These are phyloP conservation scores for Fomitopsis betulina DNA, from an alignment of 1,284 basidiomycete genomes.

Conservation along the genomic window DNA sequence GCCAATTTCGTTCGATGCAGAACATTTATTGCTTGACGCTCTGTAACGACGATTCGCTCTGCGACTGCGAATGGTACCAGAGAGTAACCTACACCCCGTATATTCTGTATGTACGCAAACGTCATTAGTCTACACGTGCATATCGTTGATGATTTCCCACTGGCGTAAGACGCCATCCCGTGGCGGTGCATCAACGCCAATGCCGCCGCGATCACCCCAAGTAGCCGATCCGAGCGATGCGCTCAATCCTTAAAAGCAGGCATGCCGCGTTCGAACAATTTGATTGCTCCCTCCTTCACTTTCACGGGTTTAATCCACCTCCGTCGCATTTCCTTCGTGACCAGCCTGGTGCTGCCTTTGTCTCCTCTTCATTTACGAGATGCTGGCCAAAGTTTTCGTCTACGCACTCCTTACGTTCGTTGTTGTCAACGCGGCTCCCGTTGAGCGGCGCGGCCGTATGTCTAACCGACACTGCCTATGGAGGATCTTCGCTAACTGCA, in stretches of 20 bases:
- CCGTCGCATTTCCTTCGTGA: slow-evolving; percentile 7
- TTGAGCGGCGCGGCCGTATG: slow-evolving; percentile 10
- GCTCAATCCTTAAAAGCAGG: slow-evolving; percentile 2
- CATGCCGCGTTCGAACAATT: neutral
- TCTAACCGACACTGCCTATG: neutral
- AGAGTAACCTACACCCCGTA: neutral
- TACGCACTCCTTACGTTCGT: slow-evolving; percentile 13
- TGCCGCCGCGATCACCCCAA: neutral
- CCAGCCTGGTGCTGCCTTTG: slow-evolving; percentile 20
- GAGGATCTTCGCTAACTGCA: neutral
- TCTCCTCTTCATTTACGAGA: slow-evolving; percentile 8
- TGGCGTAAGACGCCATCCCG: neutral
- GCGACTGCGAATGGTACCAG: too few relatives aligned
- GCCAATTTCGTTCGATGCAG: neutral
- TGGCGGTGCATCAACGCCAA: neutral
- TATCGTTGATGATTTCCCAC: neutral
- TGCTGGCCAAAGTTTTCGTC: slow-evolving; percentile 15
- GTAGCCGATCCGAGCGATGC: neutral
- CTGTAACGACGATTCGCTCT: too few relatives aligned
- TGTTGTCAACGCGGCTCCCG: slow-evolving; percentile 12
- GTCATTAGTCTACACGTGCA: neutral
- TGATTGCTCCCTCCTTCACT: slow-evolving; percentile 9
- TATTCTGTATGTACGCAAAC: too few relatives aligned
- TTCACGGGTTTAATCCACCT: slow-evolving; percentile 13
- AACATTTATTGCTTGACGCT: neutral